These are phyloP conservation scores for Cladosporium sphaerospermum DNA, from an alignment of 2,329 filamentous ascomycete species.

Conservation along the genomic window DNA sequence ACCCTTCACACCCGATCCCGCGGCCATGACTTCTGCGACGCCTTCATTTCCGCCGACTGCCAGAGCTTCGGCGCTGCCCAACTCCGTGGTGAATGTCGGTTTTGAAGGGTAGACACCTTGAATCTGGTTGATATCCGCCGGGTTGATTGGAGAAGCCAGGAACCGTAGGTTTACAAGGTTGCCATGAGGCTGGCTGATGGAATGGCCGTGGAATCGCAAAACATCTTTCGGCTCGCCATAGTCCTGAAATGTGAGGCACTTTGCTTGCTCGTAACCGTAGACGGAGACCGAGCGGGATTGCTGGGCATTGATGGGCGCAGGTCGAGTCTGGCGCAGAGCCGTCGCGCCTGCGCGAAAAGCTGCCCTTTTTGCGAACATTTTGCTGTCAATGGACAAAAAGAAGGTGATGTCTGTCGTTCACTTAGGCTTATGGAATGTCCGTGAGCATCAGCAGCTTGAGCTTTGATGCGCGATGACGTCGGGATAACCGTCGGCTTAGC, in stretches of 20 bases:
- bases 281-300: constrained; percentile 45
- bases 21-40: constrained; percentile 77
- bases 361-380: constrained; percentile 23
- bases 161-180: constrained; percentile 71
- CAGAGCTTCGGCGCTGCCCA: constrained; percentile 70
- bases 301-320: constrained; percentile 3
- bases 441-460: background rate
- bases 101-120: constrained; percentile 92
- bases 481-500: background rate
- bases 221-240: constrained; percentile 71
- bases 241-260: constrained; percentile 69
- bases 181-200: constrained; percentile 68
- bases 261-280: constrained; percentile 79
- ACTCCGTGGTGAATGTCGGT: constrained; percentile 65
- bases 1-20: constrained; percentile 56
- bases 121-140: constrained; percentile 95
- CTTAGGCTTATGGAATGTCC: too few relatives aligned
- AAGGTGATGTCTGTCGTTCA: background rate
- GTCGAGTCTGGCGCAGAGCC: constrained; percentile 8
- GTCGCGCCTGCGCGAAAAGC: constrained; percentile 9
- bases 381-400: background rate
- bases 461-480: background rate
- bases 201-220: constrained; percentile 63
- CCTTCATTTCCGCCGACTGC: constrained; percentile 87
- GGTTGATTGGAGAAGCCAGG: constrained; percentile 89